Evolutionary conservation across 176 grass and related monocot species (phyloP).

Genomic region (Aegilops sharonensis): DNA sequence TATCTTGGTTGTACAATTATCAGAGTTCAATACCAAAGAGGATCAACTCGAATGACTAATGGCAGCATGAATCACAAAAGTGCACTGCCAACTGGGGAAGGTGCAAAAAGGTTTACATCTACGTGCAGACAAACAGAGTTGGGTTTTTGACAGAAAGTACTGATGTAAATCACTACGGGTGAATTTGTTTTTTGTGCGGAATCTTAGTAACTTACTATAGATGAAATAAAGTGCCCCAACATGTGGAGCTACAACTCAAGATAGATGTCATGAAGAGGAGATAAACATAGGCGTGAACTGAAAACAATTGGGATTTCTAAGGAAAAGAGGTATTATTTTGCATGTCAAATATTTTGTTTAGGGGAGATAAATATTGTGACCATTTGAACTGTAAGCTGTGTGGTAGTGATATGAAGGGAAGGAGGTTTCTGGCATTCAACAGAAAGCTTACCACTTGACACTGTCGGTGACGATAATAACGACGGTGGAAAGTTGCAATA

Average conservation of each 20-base stretch:
- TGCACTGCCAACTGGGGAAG: neutral
- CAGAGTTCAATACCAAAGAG: neutral
- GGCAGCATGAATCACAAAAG: neutral
- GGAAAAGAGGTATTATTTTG: too few species aligned
- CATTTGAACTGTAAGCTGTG: too few species aligned
- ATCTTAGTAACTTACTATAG: neutral
- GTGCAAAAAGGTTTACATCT: neutral
- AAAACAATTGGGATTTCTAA: too few species aligned
- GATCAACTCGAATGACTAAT: neutral
- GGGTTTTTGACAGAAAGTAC: neutral
- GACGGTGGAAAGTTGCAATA: neutral
- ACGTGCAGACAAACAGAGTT: neutral
- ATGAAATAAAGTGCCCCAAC: too few species aligned
- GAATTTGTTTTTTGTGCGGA: too few species aligned
- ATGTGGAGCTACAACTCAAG: too few species aligned
- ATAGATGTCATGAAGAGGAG: too few species aligned
- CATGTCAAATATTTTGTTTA: too few species aligned
- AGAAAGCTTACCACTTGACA: neutral
- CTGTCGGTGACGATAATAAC: too few species aligned
- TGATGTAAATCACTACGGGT: too few species aligned
- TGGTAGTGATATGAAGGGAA: too few species aligned
- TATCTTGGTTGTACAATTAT: slow-evolving; percentile 19
- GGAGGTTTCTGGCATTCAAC: neutral
- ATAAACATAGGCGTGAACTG: too few species aligned
- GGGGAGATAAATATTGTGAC: neutral